These are phyloP conservation scores for Pythium scleroteichum DNA, from an alignment of 352 stramenopile genomes.

Conservation along the genomic window DNA sequence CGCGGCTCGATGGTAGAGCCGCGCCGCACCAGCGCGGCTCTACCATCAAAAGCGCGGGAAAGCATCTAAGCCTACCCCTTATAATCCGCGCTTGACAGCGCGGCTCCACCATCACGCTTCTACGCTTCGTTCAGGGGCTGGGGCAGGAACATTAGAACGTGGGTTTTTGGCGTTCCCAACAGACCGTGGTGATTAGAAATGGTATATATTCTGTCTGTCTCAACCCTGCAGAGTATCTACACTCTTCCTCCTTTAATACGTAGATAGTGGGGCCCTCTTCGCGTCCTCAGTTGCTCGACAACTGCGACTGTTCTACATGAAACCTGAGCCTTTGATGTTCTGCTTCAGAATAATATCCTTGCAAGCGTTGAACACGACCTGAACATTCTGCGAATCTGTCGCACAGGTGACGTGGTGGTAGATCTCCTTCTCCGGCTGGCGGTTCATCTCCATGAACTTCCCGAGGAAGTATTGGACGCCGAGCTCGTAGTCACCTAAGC, in stretches of 20 bases:
- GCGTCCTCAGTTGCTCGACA: background rate
- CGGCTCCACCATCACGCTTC: too few species aligned
- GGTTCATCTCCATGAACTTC: conserved; percentile 96
- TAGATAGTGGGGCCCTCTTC: conserved; percentile 12
- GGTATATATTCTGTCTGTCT: conserved; percentile 23
- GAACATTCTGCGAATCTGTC: conserved; percentile 96
- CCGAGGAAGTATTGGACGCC: conserved; percentile 90
- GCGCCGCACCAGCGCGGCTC: too few species aligned
- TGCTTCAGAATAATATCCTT: conserved; percentile 95
- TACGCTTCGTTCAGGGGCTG: too few species aligned
- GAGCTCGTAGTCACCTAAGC: conserved; percentile 82
- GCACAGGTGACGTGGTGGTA: conserved; percentile 96
- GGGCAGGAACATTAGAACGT: too few species aligned
- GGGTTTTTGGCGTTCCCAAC: too few species aligned
- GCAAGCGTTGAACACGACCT: conserved; percentile 96
- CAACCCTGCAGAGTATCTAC: conserved; percentile 23
- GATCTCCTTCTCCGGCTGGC: conserved; percentile 90
- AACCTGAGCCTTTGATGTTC: conserved; percentile 92
- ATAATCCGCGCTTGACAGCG: too few species aligned
- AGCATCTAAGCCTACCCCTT: conserved; percentile 21
- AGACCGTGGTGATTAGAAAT: too few species aligned
- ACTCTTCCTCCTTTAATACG: conserved; percentile 27
- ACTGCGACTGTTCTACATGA: conserved; percentile 60
- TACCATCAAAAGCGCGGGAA: conserved; percentile 13
- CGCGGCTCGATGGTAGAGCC: too few species aligned